Evolutionary conservation across 2,329 filamentous ascomycete species (phyloP), one percentile per base, ranked within the genome.

Genomic region (Monilinia polystroma): DNA sequence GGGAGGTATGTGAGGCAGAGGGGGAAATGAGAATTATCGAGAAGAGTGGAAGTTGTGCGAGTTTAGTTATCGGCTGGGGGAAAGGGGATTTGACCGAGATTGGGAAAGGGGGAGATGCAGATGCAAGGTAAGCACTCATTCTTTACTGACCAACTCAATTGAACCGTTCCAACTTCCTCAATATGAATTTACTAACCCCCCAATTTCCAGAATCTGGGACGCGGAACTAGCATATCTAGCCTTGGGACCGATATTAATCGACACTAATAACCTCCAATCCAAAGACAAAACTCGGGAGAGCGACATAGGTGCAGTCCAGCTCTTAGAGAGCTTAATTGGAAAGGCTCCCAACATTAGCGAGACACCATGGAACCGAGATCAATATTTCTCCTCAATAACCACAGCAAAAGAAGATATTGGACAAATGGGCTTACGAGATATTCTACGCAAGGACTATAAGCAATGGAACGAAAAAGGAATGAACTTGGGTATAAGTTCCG

Each of bases 381-480:
- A 68, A 4, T 91, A 88, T 76, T 91, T 85, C 74, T 76, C 82
- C 5, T 79, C 85, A 66, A 82, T 93, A 35, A 80, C 82, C 0
- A 77, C 77, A 6, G 87, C 90, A 6, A 93, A 93, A 77, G 84
- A 86, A 69, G 85, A 92, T 71, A 82, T 95, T 63, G 84, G 83
- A 3, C 72, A 75, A 0, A 78, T 95, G 56, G 80, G 78, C 49
- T 77, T 92, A 71, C 79, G 83, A 29, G 91, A 93, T 72, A 83
- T 93, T 51, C 78, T 94, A 63, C 83, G 90, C 70, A 94, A 94
- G 77, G 91, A 96, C 78, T 96, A 93, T 79, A 96, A 96, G 79
- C 83, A 90, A 74, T 95, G 91, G 91, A 79, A 79, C 14, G 85
- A 87, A 66, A 79, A 79, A 14, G 75, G 74, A 0, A 75, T 86